Conservation (phyloP, 768 basidiomycete species). For the Serendipita sp. region DNA sequence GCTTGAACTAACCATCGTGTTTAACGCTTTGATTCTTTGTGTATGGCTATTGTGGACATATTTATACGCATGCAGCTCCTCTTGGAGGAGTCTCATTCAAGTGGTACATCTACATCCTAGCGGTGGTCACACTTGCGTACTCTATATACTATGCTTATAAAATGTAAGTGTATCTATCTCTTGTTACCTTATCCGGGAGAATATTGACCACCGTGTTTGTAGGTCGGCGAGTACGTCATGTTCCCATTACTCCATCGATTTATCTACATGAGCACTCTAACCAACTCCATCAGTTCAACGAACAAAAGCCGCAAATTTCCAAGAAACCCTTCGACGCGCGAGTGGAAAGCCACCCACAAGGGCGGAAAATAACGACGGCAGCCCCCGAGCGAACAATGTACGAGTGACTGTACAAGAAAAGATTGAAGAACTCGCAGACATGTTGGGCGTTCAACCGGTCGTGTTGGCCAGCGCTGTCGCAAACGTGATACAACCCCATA, state of each 20-base stretch:
- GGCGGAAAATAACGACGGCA: neutral
- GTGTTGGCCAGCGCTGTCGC: neutral
- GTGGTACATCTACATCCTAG: neutral
- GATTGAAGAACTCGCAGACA: neutral
- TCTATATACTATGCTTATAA: neutral
- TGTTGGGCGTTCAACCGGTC: neutral
- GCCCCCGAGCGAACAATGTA: neutral
- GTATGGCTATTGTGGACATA: too few species aligned
- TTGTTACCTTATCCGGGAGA: neutral
- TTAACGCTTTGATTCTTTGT: too few species aligned
- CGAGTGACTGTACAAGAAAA: neutral
- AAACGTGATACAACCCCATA: neutral
- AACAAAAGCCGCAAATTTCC: neutral
- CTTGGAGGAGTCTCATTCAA: neutral
- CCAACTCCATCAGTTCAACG: neutral
- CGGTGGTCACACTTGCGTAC: neutral
- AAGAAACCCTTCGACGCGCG: neutral
- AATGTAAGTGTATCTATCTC: neutral
- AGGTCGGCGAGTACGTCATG: neutral
- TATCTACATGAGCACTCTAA: neutral
- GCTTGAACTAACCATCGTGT: too few species aligned
- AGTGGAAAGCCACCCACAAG: neutral
- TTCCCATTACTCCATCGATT: neutral
- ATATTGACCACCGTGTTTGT: neutral
- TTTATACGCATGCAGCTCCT: neutral